Evolutionary conservation across 1,139 yeast genomes (phyloP), one percentile per base, ranked within the genome.

Genomic region (Nadsonia starkeyi-henricii): DNA sequence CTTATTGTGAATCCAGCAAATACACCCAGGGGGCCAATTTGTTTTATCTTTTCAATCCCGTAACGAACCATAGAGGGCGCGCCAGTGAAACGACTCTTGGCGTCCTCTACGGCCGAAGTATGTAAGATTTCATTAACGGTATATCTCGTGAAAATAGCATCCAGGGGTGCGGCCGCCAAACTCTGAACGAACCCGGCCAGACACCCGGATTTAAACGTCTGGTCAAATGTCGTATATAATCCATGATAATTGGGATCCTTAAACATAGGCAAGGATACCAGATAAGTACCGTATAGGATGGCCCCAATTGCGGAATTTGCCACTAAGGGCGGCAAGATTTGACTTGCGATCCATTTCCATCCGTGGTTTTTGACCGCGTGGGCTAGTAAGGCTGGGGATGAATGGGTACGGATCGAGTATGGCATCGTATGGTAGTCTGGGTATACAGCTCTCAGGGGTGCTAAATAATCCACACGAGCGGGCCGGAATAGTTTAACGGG

Each of bases 151-250:
- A 83, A 85, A 7, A 89, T 79, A 8, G 96, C 96, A 64, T 89
- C 96, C 2, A 89, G 74, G 0, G 97, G 97, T 1, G 96, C 94
- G 1, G 96, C 95, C 1, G 88, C 91, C n/a, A 85, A 66, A 18
- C 95, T 83, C 58, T 91, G 96, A 15, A 79, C 78, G 0, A 81
- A 78, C 1, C 96, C 96, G 0, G 96, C 96, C 0, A 85, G 57
- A 51, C 81, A 79, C 0, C 97, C 97, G 0, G 96, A 86, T 48
- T 77, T 65, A 68, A 86, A 77, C 0, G 93, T 79, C 58, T 83
- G 88, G 50, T 60, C 55, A 8, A 73, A 67, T 1, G 66, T 59
- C 52, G 52, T 39, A 49, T 49, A 28, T 44, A 50, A 33, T 45
- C 48, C 42, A 48, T 52, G 39, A 19, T 50, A 45, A 37, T 47